A percentile compares a stretch with the other conserved stretches of the same genome.
Conservation (phyloP, 106 monocot species). For the Dendrobium catenatum region DNA sequence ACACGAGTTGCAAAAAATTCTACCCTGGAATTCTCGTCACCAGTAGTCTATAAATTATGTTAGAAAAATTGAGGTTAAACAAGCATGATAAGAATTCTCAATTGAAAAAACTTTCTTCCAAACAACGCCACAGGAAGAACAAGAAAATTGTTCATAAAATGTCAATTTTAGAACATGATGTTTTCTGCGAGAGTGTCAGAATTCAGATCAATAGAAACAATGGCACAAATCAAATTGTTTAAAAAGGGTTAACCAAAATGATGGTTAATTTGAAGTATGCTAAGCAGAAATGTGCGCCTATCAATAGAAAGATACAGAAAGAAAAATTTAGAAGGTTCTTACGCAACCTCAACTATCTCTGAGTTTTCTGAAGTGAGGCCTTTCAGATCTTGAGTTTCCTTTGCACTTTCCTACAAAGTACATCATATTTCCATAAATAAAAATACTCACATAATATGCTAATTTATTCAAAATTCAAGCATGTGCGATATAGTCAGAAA, state of each 20-base stretch:
- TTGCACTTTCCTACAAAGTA: conserved; percentile 36
- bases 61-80: neutral
- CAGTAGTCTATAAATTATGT: neutral
- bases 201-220: neutral
- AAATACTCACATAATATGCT: neutral
- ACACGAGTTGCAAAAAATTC: neutral
- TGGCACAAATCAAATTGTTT: conserved; percentile 1
- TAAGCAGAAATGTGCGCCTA: neutral
- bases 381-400: conserved; percentile 16
- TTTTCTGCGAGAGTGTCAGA: neutral
- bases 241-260: neutral
- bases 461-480: neutral
- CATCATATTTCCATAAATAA: neutral
- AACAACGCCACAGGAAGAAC: neutral
- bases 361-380: conserved; percentile 19
- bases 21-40: neutral
- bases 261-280: neutral
- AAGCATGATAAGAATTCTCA: neutral
- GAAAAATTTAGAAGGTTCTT: neutral
- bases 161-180: neutral
- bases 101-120: neutral
- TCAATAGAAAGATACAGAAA: neutral
- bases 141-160: neutral
- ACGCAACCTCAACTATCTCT: conserved; percentile 45
- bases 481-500: neutral